These are phyloP conservation scores for Alternaria burnsii DNA, from an alignment of 2,329 filamentous ascomycete genomes.

Conservation along the genomic window DNA sequence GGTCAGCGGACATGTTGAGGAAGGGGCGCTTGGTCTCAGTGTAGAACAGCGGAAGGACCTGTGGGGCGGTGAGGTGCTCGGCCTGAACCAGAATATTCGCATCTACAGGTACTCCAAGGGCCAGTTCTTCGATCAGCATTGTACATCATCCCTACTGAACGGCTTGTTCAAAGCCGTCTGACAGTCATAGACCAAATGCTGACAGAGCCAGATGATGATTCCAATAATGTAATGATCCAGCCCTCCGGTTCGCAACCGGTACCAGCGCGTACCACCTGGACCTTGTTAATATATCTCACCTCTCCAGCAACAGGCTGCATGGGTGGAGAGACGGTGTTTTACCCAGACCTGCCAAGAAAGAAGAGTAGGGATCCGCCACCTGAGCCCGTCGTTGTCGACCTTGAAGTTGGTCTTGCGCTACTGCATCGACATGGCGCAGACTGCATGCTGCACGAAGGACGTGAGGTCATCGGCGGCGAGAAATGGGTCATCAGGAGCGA, in stretches of 20 bases:
- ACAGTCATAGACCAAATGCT: not conserved
- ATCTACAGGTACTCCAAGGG: constrained; percentile 86
- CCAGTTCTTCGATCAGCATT: constrained; percentile 93
- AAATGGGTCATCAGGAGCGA: constrained; percentile 93
- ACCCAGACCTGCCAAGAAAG: constrained; percentile 65
- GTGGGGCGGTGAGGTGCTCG: constrained; percentile 86
- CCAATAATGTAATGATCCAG: constrained; percentile 71
- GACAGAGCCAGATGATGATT: constrained; percentile 74
- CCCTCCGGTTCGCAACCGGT: constrained; percentile 44
- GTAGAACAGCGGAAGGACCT: constrained; percentile 48
- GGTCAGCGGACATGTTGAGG: constrained; percentile 49
- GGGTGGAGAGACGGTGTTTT: constrained; percentile 93
- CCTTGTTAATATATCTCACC: constrained; percentile 85
- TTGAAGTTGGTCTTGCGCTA: constrained; percentile 85
- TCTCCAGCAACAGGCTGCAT: constrained; percentile 76
- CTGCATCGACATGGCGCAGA: constrained; percentile 89
- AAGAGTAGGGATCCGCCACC: constrained; percentile 50
- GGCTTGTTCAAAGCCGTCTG: not conserved
- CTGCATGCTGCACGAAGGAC: constrained; percentile 88
- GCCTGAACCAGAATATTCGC: constrained; percentile 86
- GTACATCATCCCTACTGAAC: constrained; percentile 61
- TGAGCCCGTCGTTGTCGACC: constrained; percentile 74
- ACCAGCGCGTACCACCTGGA: constrained; percentile 84
- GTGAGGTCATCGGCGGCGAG: constrained; percentile 79
- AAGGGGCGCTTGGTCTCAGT: constrained; percentile 39